A percentile compares a stretch with the other conserved stretches of the same genome.
These are phyloP conservation scores for Diaporthe longicolla DNA, from an alignment of 2,329 filamentous ascomycete genomes.

Conservation along the genomic window DNA sequence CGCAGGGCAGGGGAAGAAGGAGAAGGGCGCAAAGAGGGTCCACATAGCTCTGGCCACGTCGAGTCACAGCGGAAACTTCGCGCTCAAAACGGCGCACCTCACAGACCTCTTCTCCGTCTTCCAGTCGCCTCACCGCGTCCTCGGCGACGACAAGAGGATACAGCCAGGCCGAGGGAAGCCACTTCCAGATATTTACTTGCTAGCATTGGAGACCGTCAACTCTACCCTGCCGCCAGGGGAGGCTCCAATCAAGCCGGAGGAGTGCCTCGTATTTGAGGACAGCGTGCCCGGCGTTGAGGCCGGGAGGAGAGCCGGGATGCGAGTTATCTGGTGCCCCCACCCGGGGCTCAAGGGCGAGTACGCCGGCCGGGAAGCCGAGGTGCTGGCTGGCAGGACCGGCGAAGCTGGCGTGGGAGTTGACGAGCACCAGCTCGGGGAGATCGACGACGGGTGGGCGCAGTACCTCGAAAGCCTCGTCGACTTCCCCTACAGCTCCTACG, in stretches of 20 bases:
- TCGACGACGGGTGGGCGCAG: constrained; percentile 73
- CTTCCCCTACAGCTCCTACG: constrained; percentile 73
- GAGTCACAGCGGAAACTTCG: constrained; percentile 79
- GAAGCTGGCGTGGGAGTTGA: constrained; percentile 70
- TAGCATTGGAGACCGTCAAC: constrained; percentile 90
- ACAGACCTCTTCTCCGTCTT: constrained; percentile 75
- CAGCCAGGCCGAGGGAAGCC: constrained; percentile 89
- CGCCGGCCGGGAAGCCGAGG: constrained; percentile 80
- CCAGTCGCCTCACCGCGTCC: constrained; percentile 76
- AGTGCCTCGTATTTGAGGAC: constrained; percentile 97
- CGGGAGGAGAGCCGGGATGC: constrained; percentile 92
- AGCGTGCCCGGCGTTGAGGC: constrained; percentile 93
- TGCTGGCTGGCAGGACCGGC: constrained; percentile 86
- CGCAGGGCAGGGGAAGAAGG: constrained; percentile 40
- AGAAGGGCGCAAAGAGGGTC: constrained; percentile 61
- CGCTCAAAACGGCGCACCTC: constrained; percentile 79
- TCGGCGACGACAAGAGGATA: constrained; percentile 89
- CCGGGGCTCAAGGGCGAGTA: constrained; percentile 83
- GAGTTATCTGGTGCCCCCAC: constrained; percentile 93
- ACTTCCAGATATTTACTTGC: constrained; percentile 91
- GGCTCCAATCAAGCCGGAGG: constrained; percentile 79
- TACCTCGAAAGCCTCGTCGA: constrained; percentile 64
- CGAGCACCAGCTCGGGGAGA: constrained; percentile 68
- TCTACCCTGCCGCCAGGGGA: constrained; percentile 75
- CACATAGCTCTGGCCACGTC: constrained; percentile 91